Evolutionary conservation across 768 basidiomycete genomes (phyloP).

Genomic region (Suillus lakei): DNA sequence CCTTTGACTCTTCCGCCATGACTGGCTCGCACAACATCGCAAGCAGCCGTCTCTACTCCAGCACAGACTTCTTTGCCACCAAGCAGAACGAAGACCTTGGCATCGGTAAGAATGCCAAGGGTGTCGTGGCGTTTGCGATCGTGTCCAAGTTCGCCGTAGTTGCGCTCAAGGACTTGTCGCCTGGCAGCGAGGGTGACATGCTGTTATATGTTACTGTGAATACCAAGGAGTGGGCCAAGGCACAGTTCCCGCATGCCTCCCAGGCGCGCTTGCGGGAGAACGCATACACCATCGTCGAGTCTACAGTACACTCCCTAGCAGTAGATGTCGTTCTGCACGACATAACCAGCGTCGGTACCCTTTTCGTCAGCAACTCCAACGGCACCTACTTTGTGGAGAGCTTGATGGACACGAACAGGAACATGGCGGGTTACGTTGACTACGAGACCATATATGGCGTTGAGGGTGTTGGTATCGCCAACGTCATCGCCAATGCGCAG

Average conservation of each 20-base stretch:
- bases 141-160: conserved; percentile 93
- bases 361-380: conserved; percentile 96
- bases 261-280: conserved; percentile 83
- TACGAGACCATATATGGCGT: conserved; percentile 88
- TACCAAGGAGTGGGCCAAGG: conserved; percentile 83
- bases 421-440: conserved; percentile 87
- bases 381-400: conserved; percentile 95
- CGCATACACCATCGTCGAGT: conserved; percentile 95
- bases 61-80: conserved; percentile 79
- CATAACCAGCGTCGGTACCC: conserved; percentile 71
- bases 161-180: conserved; percentile 73
- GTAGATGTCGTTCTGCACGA: conserved; percentile 90
- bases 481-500: conserved; percentile 81
- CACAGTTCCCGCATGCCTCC: conserved; percentile 90
- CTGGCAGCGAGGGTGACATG: conserved; percentile 69
- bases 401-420: conserved; percentile 91
- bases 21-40: conserved; percentile 48
- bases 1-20: conserved; percentile 65
- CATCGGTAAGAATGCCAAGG: conserved; percentile 81
- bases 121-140: conserved; percentile 92
- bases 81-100: conserved; percentile 83
- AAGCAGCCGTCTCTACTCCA: conserved; percentile 78
- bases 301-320: conserved; percentile 89
- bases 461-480: conserved; percentile 91
- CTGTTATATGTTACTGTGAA: conserved; percentile 86